Conservation (phyloP, 2,329 filamentous ascomycete species). For the Aurifilum marmelostoma region DNA sequence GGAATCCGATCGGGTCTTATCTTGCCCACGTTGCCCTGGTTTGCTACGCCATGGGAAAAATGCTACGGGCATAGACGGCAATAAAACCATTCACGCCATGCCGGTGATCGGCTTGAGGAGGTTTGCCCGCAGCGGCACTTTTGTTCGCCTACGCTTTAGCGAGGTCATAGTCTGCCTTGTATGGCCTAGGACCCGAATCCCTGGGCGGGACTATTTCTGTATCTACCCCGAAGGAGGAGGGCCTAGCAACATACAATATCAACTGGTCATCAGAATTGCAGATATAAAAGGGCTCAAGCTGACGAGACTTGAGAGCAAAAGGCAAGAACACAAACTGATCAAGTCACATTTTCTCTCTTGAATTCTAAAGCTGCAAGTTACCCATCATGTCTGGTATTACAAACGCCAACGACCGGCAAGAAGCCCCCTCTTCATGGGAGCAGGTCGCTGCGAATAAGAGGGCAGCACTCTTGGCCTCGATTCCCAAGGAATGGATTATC, state of each 20-base stretch:
- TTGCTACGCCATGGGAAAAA: not conserved
- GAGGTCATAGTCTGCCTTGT: not conserved
- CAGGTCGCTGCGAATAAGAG: constrained; percentile 48
- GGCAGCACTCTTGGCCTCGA: constrained; percentile 47
- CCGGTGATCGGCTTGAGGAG: constrained; percentile 1
- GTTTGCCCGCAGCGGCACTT: not conserved
- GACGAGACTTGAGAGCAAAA: not conserved
- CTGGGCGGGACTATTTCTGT: no score
- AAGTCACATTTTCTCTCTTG: no score
- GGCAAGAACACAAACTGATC: no score
- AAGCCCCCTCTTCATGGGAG: constrained; percentile 41
- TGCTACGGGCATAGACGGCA: not conserved
- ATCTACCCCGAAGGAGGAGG: not conserved
- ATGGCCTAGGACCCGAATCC: not conserved
- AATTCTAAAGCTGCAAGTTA: not conserved
- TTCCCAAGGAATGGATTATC: constrained; percentile 62
- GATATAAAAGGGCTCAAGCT: not conserved
- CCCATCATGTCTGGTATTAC: not conserved
- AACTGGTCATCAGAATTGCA: not conserved
- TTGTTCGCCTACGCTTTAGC: not conserved
- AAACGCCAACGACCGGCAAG: not conserved
- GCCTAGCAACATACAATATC: not conserved
- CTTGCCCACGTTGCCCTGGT: not conserved
- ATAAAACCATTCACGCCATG: not conserved
- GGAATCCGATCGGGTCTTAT: not conserved